phyloP scores from a whole-genome alignment of 768 basidiomycete genomes.

The Lentinula raphanica region DNA sequence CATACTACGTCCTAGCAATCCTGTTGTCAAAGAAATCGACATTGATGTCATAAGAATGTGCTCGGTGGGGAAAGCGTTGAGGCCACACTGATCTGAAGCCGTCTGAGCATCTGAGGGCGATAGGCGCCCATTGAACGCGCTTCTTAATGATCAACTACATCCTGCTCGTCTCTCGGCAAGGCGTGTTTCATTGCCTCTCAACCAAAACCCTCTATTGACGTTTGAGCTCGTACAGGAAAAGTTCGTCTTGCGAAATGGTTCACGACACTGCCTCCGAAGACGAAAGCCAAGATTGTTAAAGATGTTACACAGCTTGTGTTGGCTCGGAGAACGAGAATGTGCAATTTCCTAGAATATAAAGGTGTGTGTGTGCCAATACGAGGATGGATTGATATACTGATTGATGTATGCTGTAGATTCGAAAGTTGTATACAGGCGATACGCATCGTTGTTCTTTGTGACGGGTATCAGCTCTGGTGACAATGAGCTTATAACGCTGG shows the following conservation, averaged over 20 bases:
- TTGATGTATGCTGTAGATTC: conserved; percentile 58
- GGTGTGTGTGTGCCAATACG: conserved; percentile 54
- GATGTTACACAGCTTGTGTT: conserved; percentile 93
- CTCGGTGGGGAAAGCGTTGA: no score
- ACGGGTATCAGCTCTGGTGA: conserved; percentile 77
- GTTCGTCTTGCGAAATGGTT: conserved; percentile 97
- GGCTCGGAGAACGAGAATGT: conserved; percentile 84
- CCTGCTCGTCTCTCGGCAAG: conserved; percentile 91
- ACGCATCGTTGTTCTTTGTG: conserved; percentile 94
- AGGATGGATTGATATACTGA: conserved; percentile 18
- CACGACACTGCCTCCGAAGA: conserved; percentile 72
- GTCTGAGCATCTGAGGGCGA: neutral
- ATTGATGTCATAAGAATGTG: no score
- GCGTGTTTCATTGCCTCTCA: conserved; percentile 28
- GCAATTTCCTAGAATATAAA: conserved; percentile 96
- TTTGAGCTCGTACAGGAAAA: conserved; percentile 56
- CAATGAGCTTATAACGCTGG: conserved; percentile 89
- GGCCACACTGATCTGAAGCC: neutral
- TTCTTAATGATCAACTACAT: conserved; percentile 81
- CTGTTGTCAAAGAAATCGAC: no score
- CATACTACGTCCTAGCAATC: no score
- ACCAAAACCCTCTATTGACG: neutral
- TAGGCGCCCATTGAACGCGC: neutral
- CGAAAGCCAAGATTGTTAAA: conserved; percentile 87
- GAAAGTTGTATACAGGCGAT: conserved; percentile 91